A percentile compares a stretch with the other conserved stretches of the same genome.
Conservation (phyloP, 2,329 filamentous ascomycete genomes). For the Fusarium penzigii region DNA sequence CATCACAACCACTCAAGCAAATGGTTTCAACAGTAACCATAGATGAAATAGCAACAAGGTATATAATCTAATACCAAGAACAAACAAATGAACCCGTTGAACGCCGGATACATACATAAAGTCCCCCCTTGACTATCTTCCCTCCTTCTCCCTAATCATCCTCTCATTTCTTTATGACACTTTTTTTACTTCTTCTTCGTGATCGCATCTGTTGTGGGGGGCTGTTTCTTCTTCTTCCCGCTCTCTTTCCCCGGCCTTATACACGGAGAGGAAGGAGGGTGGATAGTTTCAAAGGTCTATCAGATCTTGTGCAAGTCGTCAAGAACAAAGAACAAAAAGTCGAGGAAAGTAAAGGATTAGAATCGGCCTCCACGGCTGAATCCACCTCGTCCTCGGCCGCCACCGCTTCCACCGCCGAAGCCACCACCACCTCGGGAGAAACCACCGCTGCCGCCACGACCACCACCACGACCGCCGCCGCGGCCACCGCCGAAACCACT, state of each 20-base stretch:
- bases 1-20: neutral
- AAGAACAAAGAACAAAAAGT: neutral
- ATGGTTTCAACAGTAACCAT: conserved; percentile 7
- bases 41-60: conserved; percentile 21
- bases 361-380: conserved; percentile 33
- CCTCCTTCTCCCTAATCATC: conserved; percentile 2
- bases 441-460: conserved; percentile 25
- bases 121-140: conserved; percentile 9
- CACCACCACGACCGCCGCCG: conserved; percentile 30
- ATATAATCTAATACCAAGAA: conserved; percentile 22
- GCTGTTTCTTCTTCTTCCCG: conserved; percentile 2
- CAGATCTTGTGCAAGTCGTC: conserved; percentile 1
- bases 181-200: conserved; percentile 6
- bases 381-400: conserved; percentile 31
- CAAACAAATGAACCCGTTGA: conserved; percentile 24
- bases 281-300: no score
- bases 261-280: no score
- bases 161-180: conserved; percentile 4
- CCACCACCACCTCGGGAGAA: conserved; percentile 29
- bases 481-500: conserved; percentile 17
- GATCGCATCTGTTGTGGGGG: neutral
- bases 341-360: conserved; percentile 1
- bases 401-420: conserved; percentile 26
- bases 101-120: conserved; percentile 26
- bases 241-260: no score